Conservation (phyloP, 2,329 filamentous ascomycete species). For the Akanthomyces muscarius region DNA sequence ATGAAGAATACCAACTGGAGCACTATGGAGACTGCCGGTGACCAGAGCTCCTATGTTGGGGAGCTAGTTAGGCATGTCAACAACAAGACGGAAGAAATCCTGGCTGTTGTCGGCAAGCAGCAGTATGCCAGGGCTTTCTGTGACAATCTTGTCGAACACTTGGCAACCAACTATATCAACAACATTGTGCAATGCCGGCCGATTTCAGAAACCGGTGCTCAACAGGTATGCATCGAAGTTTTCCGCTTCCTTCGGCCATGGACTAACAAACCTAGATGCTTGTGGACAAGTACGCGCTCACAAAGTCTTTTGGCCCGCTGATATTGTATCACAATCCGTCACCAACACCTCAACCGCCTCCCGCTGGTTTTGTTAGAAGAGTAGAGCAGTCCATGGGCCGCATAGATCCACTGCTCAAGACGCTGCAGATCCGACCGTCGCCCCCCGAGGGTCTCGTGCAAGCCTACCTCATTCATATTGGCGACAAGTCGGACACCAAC, state of each 20-base stretch:
- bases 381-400: conserved; percentile 80
- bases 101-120: conserved; percentile 77
- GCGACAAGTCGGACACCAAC: conserved; percentile 86
- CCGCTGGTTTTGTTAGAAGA: conserved; percentile 72
- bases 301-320: conserved; percentile 71
- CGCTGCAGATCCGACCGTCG: conserved; percentile 85
- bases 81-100: conserved; percentile 66
- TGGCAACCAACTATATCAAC: conserved; percentile 73
- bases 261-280: conserved; percentile 64
- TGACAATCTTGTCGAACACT: conserved; percentile 88
- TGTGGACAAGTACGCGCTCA: conserved; percentile 87
- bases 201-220: conserved; percentile 88
- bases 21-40: conserved; percentile 86
- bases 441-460: conserved; percentile 93
- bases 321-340: conserved; percentile 58
- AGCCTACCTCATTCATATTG: conserved; percentile 96
- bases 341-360: conserved; percentile 37
- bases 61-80: conserved; percentile 75
- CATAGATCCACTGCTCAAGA: conserved; percentile 91
- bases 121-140: conserved; percentile 94
- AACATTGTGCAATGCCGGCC: conserved; percentile 87
- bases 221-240: conserved; percentile 58
- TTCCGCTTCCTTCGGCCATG: background rate
- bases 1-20: conserved; percentile 97
- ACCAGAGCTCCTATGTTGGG: conserved; percentile 87